phyloP scores from a whole-genome alignment of 345 rosid genomes.

The Arabidopsis thaliana region TAIR10.1 NC_003070.9:7553501-7554000 shows the following conservation, averaged over 20 bases:
- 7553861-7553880: slow-evolving; percentile 26
- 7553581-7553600: slow-evolving; percentile 58
- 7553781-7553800: slow-evolving; percentile 38
- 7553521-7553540: background rate
- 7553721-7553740: slow-evolving; percentile 69
- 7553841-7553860: slow-evolving; percentile 18
- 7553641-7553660: slow-evolving; percentile 52
- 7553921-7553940: slow-evolving; percentile 16
- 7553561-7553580: slow-evolving; percentile 43
- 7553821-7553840: slow-evolving; percentile 1
- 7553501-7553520: slow-evolving; percentile 66
- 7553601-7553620: slow-evolving; percentile 61
- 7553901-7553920: background rate
- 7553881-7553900: background rate
- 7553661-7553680: slow-evolving; percentile 52
- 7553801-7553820: slow-evolving; percentile 28
- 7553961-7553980: slow-evolving; percentile 15
- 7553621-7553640: slow-evolving; percentile 65
- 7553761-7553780: slow-evolving; percentile 46
- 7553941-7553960: slow-evolving; percentile 37
- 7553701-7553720: slow-evolving; percentile 64
- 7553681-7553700: slow-evolving; percentile 83
- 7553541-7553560: background rate
- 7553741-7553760: slow-evolving; percentile 66
- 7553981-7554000: slow-evolving; percentile 20